phyloP scores from a whole-genome alignment of 169 alveolate genomes.

The Cryptosporidium andersoni region DNA sequence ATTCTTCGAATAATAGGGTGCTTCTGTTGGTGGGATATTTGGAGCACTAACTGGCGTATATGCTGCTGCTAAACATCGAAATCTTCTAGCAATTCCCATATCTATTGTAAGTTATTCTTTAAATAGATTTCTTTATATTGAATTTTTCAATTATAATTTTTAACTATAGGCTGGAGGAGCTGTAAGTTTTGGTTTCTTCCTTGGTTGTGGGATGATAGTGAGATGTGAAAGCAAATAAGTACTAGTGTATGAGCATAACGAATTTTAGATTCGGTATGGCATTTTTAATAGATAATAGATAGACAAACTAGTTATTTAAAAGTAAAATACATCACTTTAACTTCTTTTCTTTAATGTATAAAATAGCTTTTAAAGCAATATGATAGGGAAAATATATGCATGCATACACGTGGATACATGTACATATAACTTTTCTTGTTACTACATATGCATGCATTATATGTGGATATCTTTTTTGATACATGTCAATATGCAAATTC shows the following conservation, averaged over 20 bases:
- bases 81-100: slow-evolving; percentile 83
- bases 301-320: not conserved
- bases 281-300: not conserved
- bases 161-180: slow-evolving; percentile 83
- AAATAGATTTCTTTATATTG: not conserved
- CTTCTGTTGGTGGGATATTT: slow-evolving; percentile 89
- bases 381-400: too few species aligned
- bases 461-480: too few species aligned
- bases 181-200: slow-evolving; percentile 85
- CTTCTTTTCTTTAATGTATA: too few species aligned
- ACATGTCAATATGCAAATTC: too few species aligned
- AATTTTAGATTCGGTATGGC: not conserved
- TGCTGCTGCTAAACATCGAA: slow-evolving; percentile 83
- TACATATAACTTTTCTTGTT: too few species aligned
- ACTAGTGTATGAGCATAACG: not conserved
- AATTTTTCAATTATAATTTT: not conserved
- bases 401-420: too few species aligned
- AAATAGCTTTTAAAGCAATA: too few species aligned
- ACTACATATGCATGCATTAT: too few species aligned
- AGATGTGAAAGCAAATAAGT: slow-evolving; percentile 76
- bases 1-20: slow-evolving; percentile 77
- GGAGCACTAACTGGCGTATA: slow-evolving; percentile 88
- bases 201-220: slow-evolving; percentile 89
- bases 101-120: slow-evolving; percentile 76
- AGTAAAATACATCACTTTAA: not conserved